Conservation (phyloP, 2,329 filamentous ascomycete species). For the Helotiales sp. region DNA sequence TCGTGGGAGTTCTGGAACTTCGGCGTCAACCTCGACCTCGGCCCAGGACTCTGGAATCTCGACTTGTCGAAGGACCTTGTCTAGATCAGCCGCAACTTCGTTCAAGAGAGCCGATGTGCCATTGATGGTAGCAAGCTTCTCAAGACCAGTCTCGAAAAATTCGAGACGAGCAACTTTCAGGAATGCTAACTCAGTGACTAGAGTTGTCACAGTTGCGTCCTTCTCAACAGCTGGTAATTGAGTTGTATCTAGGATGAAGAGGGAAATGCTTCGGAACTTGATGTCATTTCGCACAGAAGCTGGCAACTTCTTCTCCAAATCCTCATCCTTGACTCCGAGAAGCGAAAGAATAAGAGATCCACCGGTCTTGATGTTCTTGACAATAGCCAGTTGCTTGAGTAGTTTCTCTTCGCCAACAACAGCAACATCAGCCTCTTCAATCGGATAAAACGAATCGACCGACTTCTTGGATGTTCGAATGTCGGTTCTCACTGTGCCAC, state of each 20-base stretch:
- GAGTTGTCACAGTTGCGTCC: conserved; percentile 63
- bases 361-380: conserved; percentile 70
- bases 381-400: conserved; percentile 75
- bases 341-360: conserved; percentile 78
- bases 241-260: conserved; percentile 78
- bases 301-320: conserved; percentile 85
- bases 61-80: conserved; percentile 71
- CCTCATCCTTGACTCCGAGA: conserved; percentile 82
- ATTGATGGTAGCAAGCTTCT: conserved; percentile 68
- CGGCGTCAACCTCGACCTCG: conserved; percentile 65
- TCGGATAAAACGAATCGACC: conserved; percentile 81
- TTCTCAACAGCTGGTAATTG: conserved; percentile 71
- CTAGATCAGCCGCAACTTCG: conserved; percentile 70
- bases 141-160: conserved; percentile 63
- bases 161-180: conserved; percentile 75
- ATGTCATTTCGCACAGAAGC: conserved; percentile 72
- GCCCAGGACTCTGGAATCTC: conserved; percentile 83
- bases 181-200: conserved; percentile 82
- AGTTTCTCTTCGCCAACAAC: conserved; percentile 82
- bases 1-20: conserved; percentile 58
- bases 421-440: conserved; percentile 78
- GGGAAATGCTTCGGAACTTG: conserved; percentile 69
- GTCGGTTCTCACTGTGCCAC: conserved; percentile 83
- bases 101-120: conserved; percentile 54
- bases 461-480: conserved; percentile 82